A percentile compares a stretch with the other conserved stretches of the same genome.
Conservation (phyloP, 192 early-diverging fungal genomes). For the Gryganskiella cystojenkinii region DNA sequence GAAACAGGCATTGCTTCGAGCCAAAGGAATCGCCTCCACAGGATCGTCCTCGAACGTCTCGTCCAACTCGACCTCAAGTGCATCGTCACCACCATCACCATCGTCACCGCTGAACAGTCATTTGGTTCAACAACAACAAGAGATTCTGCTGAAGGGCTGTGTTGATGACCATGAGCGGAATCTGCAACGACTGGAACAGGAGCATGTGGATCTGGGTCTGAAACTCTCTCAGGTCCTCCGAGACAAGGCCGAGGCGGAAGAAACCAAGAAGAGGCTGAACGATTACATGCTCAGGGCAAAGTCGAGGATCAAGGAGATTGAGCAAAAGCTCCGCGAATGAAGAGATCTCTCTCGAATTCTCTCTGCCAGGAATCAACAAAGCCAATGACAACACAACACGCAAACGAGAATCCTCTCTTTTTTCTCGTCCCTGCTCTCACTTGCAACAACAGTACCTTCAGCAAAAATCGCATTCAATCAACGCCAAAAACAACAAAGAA, state of each 20-base stretch:
- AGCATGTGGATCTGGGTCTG: slow-evolving; percentile 36
- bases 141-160: no score
- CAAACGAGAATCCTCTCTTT: background rate
- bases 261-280: slow-evolving; percentile 47
- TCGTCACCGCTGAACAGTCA: slow-evolving; percentile 27
- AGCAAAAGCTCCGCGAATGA: slow-evolving; percentile 37
- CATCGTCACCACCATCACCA: slow-evolving; percentile 44
- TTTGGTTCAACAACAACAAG: slow-evolving; percentile 1
- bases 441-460: no score
- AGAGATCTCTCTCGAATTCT: slow-evolving; percentile 8
- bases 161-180: slow-evolving; percentile 1
- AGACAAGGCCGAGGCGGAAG: slow-evolving; percentile 51
- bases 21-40: slow-evolving; percentile 23
- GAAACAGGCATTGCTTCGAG: slow-evolving; percentile 35
- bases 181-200: slow-evolving; percentile 26
- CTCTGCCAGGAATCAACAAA: no score
- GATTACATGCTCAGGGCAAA: slow-evolving; percentile 41
- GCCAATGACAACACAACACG: no score
- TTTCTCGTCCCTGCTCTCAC: no score
- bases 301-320: slow-evolving; percentile 49
- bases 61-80: slow-evolving; percentile 23
- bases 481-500: no score
- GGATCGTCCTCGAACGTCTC: slow-evolving; percentile 8
- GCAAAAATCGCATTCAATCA: no score
- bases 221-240: slow-evolving; percentile 36